A percentile compares a stretch with the other conserved stretches of the same genome.
phyloP scores from a whole-genome alignment of 345 rosid species.

The Citrus inodora region DNA sequence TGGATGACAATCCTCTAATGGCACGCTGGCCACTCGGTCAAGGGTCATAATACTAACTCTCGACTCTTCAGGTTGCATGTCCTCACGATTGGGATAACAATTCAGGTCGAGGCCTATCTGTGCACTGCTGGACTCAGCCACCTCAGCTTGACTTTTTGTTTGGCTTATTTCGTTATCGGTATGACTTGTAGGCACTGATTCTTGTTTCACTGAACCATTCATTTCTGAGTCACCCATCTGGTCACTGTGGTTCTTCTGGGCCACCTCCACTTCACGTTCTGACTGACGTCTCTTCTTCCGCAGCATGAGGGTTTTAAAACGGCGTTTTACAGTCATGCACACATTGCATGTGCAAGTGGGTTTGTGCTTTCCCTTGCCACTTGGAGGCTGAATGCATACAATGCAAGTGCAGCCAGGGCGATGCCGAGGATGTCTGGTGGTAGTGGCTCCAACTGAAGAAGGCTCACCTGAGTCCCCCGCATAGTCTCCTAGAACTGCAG shows the following conservation, averaged over 20 bases:
- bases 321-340: constrained; percentile 90
- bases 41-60: constrained; percentile 24
- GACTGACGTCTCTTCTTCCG: constrained; percentile 83
- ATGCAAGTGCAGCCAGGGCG: constrained; percentile 92
- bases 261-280: constrained; percentile 47
- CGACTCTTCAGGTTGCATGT: constrained; percentile 24
- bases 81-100: constrained; percentile 45
- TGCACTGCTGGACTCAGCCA: constrained; percentile 37
- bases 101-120: constrained; percentile 66
- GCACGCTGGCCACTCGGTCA: constrained; percentile 13
- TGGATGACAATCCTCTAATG: constrained; percentile 19
- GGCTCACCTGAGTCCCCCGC: constrained; percentile 41
- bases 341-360: constrained; percentile 75
- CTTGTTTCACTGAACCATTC: constrained; percentile 14
- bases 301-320: constrained; percentile 85
- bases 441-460: constrained; percentile 71
- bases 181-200: constrained; percentile 13
- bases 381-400: constrained; percentile 98
- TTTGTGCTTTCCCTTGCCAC: constrained; percentile 92
- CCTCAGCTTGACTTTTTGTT: constrained; percentile 29
- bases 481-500: constrained; percentile 68
- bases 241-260: constrained; percentile 26
- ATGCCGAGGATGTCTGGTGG: constrained; percentile 97
- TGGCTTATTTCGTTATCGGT: constrained; percentile 35
- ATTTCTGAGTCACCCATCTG: constrained; percentile 30